Conservation (phyloP, 2,329 filamentous ascomycete genomes). For the Tothia fuscella region DNA sequence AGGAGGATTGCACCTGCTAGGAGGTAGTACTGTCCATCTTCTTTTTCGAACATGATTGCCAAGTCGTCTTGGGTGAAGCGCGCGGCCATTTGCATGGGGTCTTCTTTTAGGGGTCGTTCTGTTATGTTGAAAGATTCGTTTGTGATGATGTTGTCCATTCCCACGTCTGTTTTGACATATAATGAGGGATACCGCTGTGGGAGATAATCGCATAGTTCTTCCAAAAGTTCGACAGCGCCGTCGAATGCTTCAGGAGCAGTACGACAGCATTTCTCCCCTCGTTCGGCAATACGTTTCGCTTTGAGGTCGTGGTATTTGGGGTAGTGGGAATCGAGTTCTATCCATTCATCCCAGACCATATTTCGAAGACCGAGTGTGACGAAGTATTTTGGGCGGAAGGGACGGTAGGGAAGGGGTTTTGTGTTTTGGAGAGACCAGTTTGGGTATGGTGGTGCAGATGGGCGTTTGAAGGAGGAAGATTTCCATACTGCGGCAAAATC, state of each 20-base stretch:
- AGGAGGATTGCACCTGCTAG: constrained; percentile 65
- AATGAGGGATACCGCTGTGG: constrained; percentile 63
- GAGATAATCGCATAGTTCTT: constrained; percentile 60
- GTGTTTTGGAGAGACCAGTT: constrained; percentile 57
- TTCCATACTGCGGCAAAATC: constrained; percentile 37
- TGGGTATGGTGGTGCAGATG: constrained; percentile 49
- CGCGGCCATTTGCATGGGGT: constrained; percentile 65
- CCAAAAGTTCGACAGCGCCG: constrained; percentile 62
- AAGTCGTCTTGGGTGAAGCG: constrained; percentile 72
- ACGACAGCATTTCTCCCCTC: constrained; percentile 53
- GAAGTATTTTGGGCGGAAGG: constrained; percentile 65
- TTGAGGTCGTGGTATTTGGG: constrained; percentile 63
- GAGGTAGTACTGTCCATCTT: constrained; percentile 70
- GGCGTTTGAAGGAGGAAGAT: constrained; percentile 46
- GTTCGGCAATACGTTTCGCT: constrained; percentile 51
- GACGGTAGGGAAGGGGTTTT: constrained; percentile 64
- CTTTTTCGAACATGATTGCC: constrained; percentile 67
- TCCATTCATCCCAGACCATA: constrained; percentile 63
- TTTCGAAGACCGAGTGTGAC: constrained; percentile 67
- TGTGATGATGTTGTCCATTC: constrained; percentile 58
- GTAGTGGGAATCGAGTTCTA: constrained; percentile 74
- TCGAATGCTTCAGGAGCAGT: constrained; percentile 60
- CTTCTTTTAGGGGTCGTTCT: constrained; percentile 53
- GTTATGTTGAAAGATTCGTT: constrained; percentile 59
- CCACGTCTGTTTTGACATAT: constrained; percentile 46